Conservation (phyloP, 2,329 filamentous ascomycete genomes). For the Chrysosporium queenslandicum region DNA sequence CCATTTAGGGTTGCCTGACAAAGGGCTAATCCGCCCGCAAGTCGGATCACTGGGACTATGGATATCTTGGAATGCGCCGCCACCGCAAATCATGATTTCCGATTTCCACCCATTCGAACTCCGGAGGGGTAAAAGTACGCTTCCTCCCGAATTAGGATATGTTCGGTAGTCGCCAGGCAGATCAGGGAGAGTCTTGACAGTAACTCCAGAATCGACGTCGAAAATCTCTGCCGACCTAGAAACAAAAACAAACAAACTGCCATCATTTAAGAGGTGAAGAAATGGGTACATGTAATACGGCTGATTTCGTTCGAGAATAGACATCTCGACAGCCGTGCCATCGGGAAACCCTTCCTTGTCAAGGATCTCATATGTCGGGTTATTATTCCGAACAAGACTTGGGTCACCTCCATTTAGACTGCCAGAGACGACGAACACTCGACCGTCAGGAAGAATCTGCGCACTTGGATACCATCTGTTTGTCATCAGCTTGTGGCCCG, state of each 20-base stretch:
- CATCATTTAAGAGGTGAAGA: slow-evolving; percentile 49
- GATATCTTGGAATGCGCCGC: slow-evolving; percentile 51
- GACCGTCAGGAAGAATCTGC: slow-evolving; percentile 49
- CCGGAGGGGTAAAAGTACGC: slow-evolving; percentile 46
- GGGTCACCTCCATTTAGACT: slow-evolving; percentile 51
- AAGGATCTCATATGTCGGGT: slow-evolving; percentile 54
- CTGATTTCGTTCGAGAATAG: slow-evolving; percentile 48
- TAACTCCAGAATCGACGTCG: slow-evolving; percentile 39
- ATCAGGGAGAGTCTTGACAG: slow-evolving; percentile 42
- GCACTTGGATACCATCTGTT: slow-evolving; percentile 53
- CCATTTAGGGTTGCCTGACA: slow-evolving; percentile 43
- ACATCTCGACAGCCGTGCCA: slow-evolving; percentile 42
- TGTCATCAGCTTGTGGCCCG: slow-evolving; percentile 45
- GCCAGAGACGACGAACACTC: slow-evolving; percentile 51
- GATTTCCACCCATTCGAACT: slow-evolving; percentile 45
- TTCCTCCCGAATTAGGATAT: slow-evolving; percentile 52
- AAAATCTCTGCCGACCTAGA: slow-evolving; percentile 49
- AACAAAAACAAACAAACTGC: slow-evolving; percentile 48
- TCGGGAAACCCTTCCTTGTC: slow-evolving; percentile 39
- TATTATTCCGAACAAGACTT: slow-evolving; percentile 47
- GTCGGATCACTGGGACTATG: slow-evolving; percentile 49
- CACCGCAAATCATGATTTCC: slow-evolving; percentile 50
- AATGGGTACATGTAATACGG: slow-evolving; percentile 58
- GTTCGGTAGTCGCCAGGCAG: slow-evolving; percentile 49
- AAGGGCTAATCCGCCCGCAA: slow-evolving; percentile 48